A percentile compares a stretch with the other conserved stretches of the same genome.
Conservation (phyloP, 176 grass and related monocot species). For the Triticum monococcum region DNA sequence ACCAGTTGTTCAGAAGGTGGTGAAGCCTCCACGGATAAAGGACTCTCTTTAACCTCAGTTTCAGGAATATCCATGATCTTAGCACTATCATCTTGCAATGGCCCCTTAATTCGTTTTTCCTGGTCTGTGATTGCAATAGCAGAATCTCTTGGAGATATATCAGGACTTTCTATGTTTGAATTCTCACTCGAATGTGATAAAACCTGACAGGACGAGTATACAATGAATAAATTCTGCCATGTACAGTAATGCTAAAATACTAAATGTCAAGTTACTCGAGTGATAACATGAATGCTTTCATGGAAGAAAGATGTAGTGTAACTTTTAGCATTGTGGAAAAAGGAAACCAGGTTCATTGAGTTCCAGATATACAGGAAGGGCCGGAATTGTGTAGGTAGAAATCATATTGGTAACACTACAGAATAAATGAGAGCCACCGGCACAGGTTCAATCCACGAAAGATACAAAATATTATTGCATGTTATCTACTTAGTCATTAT, state of each 20-base stretch:
- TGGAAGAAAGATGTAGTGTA: background rate
- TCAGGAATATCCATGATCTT: slow-evolving; percentile 36
- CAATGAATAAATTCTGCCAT: slow-evolving; percentile 23
- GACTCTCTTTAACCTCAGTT: slow-evolving; percentile 50
- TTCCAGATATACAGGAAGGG: background rate
- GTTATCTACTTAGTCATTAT: background rate
- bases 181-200: slow-evolving; percentile 60
- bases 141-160: slow-evolving; percentile 63
- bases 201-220: slow-evolving; percentile 55
- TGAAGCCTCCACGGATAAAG: slow-evolving; percentile 35
- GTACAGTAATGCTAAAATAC: slow-evolving; percentile 1
- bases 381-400: background rate
- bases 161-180: slow-evolving; percentile 56
- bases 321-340: background rate
- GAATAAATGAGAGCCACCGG: background rate
- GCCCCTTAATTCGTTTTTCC: slow-evolving; percentile 43
- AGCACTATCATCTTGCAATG: slow-evolving; percentile 40
- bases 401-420: background rate
- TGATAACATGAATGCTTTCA: background rate
- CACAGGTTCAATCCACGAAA: background rate
- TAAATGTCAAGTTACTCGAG: background rate
- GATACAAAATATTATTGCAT: background rate
- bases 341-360: background rate
- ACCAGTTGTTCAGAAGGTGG: slow-evolving; percentile 42
- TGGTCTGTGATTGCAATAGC: slow-evolving; percentile 31